Conservation (phyloP, 208 protist genomes). For the Strigomonas culicis region DNA sequence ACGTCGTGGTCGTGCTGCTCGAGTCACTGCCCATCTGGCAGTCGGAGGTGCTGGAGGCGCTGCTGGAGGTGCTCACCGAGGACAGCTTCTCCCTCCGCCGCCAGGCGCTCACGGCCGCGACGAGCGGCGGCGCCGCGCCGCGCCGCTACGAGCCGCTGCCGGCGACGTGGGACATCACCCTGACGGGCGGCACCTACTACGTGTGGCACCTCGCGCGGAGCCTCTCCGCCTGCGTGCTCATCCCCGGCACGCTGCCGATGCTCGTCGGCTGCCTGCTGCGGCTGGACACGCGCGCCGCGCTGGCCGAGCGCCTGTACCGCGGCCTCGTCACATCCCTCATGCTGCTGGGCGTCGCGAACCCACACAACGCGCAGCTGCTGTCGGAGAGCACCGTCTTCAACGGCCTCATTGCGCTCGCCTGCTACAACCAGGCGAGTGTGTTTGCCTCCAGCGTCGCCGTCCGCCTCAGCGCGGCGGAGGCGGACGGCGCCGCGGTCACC, state of each 20-base stretch:
- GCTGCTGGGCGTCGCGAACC: conserved; percentile 65
- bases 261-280: conserved; percentile 47
- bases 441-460: conserved; percentile 32
- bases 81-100: conserved; percentile 66
- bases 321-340: conserved; percentile 54
- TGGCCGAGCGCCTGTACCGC: conserved; percentile 64
- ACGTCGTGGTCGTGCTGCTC: conserved; percentile 19
- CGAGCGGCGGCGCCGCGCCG: background rate
- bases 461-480: background rate
- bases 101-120: conserved; percentile 16
- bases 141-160: conserved; percentile 61
- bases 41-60: conserved; percentile 54
- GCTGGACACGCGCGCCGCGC: conserved; percentile 41
- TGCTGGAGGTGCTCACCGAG: conserved; percentile 61
- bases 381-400: conserved; percentile 42
- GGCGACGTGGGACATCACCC: conserved; percentile 54
- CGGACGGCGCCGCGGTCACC: background rate
- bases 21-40: conserved; percentile 45
- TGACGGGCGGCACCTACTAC: conserved; percentile 36
- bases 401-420: conserved; percentile 55
- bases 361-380: conserved; percentile 52
- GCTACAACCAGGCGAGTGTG: conserved; percentile 49
- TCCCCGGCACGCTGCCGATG: conserved; percentile 23
- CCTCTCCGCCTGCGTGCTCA: conserved; percentile 48
- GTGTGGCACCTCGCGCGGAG: conserved; percentile 69